phyloP scores from a whole-genome alignment of 2,329 filamentous ascomycete species.

The Metarhizium album region DNA sequence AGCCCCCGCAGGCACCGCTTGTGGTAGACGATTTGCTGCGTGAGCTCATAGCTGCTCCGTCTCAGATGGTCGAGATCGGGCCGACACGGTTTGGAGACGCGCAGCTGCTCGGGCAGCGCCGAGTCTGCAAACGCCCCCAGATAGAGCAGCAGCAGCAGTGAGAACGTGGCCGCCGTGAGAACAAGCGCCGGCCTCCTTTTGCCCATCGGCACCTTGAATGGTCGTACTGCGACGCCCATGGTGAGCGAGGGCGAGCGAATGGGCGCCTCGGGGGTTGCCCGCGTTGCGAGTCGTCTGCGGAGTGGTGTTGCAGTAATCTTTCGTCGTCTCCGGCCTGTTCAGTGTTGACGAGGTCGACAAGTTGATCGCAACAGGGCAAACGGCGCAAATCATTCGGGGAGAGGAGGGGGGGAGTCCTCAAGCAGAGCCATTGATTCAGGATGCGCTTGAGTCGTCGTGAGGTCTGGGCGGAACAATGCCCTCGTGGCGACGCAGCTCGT shows the following conservation, averaged over 20 bases:
- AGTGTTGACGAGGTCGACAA: not conserved
- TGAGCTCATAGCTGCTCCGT: conserved; percentile 22
- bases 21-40: conserved; percentile 31
- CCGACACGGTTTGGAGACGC: conserved; percentile 12
- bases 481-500: not conserved
- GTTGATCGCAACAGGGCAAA: not conserved
- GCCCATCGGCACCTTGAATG: conserved; percentile 5
- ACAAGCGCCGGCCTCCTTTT: conserved; percentile 1
- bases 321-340: not conserved
- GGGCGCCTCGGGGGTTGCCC: too few species aligned
- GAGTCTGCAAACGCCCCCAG: conserved; percentile 6
- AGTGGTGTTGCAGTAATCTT: too few species aligned
- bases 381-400: not conserved
- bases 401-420: not conserved
- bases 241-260: too few species aligned
- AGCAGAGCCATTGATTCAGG: not conserved
- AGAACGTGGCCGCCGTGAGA: not conserved
- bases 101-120: conserved; percentile 11
- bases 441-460: not conserved
- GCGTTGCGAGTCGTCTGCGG: not conserved
- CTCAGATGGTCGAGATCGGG: conserved; percentile 20
- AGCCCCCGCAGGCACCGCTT: conserved; percentile 32
- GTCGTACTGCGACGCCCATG: conserved; percentile 7
- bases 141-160: conserved; percentile 2
- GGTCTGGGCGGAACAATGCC: not conserved